Conservation (phyloP, 1,284 basidiomycete genomes). For the Quambalaria eucalypti region DNA sequence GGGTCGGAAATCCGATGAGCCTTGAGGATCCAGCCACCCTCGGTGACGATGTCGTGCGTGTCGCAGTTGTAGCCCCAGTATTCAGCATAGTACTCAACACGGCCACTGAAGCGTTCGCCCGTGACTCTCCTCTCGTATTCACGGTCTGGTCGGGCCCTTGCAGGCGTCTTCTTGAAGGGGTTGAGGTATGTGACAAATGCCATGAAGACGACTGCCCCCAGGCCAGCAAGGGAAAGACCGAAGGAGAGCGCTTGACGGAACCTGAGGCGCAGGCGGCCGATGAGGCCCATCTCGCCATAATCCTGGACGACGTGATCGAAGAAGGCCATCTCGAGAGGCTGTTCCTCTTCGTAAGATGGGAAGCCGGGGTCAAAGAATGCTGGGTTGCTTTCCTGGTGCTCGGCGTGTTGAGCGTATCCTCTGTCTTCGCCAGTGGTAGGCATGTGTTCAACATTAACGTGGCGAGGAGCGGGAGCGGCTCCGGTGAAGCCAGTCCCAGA, state of each 20-base stretch:
- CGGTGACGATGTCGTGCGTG: conserved; percentile 42
- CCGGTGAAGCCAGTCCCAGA: not conserved
- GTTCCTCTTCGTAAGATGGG: conserved; percentile 20
- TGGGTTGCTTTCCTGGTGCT: not conserved
- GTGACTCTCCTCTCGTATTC: conserved; percentile 46
- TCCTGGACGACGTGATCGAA: conserved; percentile 41
- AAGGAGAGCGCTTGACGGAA: conserved; percentile 37
- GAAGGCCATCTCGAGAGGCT: conserved; percentile 36
- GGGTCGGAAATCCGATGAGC: conserved; percentile 45
- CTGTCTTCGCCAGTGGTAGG: not conserved
- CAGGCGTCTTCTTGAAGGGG: conserved; percentile 35
- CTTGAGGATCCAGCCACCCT: conserved; percentile 45
- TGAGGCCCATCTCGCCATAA: conserved; percentile 31
- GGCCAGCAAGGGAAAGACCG: conserved; percentile 15
- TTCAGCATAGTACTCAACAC: conserved; percentile 42
- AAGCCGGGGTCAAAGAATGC: conserved; percentile 34
- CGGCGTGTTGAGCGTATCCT: not conserved
- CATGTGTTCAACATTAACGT: conserved; percentile 6
- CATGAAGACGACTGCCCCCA: conserved; percentile 23
- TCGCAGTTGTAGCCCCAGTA: conserved; percentile 48
- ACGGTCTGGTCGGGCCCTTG: conserved; percentile 32
- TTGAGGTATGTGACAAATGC: conserved; percentile 38
- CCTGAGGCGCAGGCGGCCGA: conserved; percentile 27
- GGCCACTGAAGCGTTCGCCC: conserved; percentile 37
- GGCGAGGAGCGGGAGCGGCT: not conserved